Evolutionary conservation across 2,329 filamentous ascomycete species (phyloP).

Genomic region (Phaeosphaeriaceae sp.): DNA sequence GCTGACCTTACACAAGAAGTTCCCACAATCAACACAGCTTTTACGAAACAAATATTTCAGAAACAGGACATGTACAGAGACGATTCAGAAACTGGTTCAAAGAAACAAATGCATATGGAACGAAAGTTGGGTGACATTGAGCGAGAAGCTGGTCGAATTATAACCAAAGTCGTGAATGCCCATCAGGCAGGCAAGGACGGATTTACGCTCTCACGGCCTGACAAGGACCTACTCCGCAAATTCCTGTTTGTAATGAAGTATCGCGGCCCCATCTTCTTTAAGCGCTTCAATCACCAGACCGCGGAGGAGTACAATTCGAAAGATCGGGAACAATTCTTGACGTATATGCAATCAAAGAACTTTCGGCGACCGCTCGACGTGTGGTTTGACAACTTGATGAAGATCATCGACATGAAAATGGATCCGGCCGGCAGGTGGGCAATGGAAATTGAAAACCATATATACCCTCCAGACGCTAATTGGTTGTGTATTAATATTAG

Average conservation of each 20-base stretch:
- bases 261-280: conserved; percentile 45
- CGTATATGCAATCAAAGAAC: conserved; percentile 41
- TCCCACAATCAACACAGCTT: neutral
- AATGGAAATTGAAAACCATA: conserved; percentile 23
- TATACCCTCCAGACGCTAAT: conserved; percentile 38
- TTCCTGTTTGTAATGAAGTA: conserved; percentile 58
- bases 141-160: neutral
- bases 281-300: conserved; percentile 46
- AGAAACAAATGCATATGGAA: conserved; percentile 35
- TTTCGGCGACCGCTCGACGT: conserved; percentile 41
- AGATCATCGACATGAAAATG: conserved; percentile 42
- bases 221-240: conserved; percentile 51
- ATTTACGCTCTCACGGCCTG: conserved; percentile 39
- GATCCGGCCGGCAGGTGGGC: conserved; percentile 33
- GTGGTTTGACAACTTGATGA: conserved; percentile 43
- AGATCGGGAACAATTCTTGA: conserved; percentile 29
- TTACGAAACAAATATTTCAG: conserved; percentile 34
- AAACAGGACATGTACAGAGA: conserved; percentile 39
- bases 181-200: conserved; percentile 10
- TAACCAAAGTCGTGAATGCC: conserved; percentile 23
- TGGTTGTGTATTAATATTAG: conserved; percentile 38
- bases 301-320: conserved; percentile 42
- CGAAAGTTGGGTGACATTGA: conserved; percentile 35
- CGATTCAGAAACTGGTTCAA: conserved; percentile 16
- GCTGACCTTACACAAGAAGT: neutral